Evolutionary conservation across 805 yeast genomes (phyloP).

Genomic region (Wilhelminamyces savonicus): DNA sequence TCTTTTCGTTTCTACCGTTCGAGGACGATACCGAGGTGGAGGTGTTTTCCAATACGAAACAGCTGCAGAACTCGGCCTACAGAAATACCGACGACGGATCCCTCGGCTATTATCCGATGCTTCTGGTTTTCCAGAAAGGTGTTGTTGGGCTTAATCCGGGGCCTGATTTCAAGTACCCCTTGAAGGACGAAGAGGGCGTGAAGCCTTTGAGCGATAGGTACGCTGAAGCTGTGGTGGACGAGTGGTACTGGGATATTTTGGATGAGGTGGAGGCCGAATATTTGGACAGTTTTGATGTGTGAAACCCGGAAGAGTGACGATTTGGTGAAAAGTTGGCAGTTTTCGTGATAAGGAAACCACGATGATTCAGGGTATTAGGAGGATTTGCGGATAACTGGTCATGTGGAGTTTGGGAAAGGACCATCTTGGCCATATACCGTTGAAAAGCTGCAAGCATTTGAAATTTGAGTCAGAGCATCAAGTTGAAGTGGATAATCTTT

Average conservation of each 20-base stretch:
- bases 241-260: constrained; percentile 72
- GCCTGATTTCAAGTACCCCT: constrained; percentile 48
- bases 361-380: too few relatives aligned
- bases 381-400: too few relatives aligned
- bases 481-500: too few relatives aligned
- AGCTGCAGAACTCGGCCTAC: constrained; percentile 32
- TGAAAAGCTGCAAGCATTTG: too few relatives aligned
- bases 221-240: constrained; percentile 69
- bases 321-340: too few relatives aligned
- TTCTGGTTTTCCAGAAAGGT: constrained; percentile 78
- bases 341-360: too few relatives aligned
- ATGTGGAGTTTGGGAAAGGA: too few relatives aligned
- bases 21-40: constrained; percentile 45
- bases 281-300: constrained; percentile 38
- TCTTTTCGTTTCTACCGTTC: constrained; percentile 78
- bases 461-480: too few relatives aligned
- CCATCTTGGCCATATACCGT: too few relatives aligned
- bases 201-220: constrained; percentile 55
- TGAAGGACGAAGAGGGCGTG: constrained; percentile 30
- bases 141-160: constrained; percentile 65
- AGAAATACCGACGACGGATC: constrained; percentile 68
- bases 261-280: constrained; percentile 74
- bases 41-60: constrained; percentile 15
- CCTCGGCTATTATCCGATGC: constrained; percentile 87
- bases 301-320: constrained; percentile 1